Evolutionary conservation across 805 yeast genomes (phyloP), one percentile per base, ranked within the genome.

Genomic region (Lipomyces mesembrius): DNA sequence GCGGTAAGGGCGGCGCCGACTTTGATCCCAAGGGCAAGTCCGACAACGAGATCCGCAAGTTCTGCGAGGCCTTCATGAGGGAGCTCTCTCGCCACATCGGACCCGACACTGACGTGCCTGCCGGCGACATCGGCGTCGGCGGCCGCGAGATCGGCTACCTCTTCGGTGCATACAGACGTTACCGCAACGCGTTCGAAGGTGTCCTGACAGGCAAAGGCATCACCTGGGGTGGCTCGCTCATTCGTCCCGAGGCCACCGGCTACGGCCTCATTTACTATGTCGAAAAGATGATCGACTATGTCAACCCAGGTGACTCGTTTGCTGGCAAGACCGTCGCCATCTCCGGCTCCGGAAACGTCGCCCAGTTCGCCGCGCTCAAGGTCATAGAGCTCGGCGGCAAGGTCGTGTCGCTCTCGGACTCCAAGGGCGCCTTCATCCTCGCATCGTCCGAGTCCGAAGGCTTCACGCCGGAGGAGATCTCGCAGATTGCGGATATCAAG

Each of bases 201-300:
- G 96, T 94, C 62, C 85, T 94, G 76, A 94, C 99, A 79, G 99
- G 99, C 82, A 94, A 94, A 85, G 98, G 98, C 77, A 85, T 93
- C 78, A 83, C 89, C 79, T 95, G 98, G 97, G 99, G 99, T 86
- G 99, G 98, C 77, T 94, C 98, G 76, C 85, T 94, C 80, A 93
- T 94, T 83, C 90, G 99, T 83, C 97, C 98, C 73, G 99, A 94
- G 87, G 99, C 99, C 73, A 94, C 99, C 71, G 99, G 99, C 81
- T 94, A 88, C 85, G 99, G 99, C 83, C 83, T 91, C 68, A 94
- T 94, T 72, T 94, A 94, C 88, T 94, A 91, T 85, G 96, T 93
- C 73, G 97, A 92, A 83, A 92, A 94, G 84, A 94, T 94, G 97
- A 91, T 94, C 80, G 95, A 91, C 83, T 88, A 88, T 80, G 97